Evolutionary conservation across 352 stramenopile species (phyloP), one percentile per base, ranked within the genome.

Genomic region (Phytophthora macrochlamydospora): DNA sequence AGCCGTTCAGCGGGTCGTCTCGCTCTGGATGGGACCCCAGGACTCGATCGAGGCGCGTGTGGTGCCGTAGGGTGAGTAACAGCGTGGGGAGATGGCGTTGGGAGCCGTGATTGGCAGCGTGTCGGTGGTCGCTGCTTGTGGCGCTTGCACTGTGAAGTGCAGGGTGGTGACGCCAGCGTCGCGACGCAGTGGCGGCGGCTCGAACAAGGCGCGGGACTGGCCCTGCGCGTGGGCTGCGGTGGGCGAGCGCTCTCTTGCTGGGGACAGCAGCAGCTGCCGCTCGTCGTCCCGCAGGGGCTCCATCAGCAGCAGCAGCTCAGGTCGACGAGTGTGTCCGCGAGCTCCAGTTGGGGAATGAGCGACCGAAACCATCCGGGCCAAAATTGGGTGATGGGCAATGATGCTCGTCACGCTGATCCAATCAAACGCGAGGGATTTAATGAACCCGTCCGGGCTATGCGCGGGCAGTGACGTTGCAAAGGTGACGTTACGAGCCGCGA

Each of bases 151-250:
- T 7, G 69, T 69, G 58, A 92, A 88, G 60, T 87, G 78, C 62
- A 85, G 65, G 29, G 78, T 83, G 11, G 56, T 71, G 48, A 68
- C 75, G 28, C 79, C 71, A 8, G 79, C 82, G 48, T 91, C 85
- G 35, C 78, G 78, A 5, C 85, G 85, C 38, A 93, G 64, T 12
- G 79, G 83, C 14, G 85, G 85, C 40, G 81, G 84, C 45, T 90
- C 82, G 52, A 93, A 92, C 33, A 91, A 71, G 76, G 90, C 87
- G 44, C 62, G 66, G 14, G 70, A 71, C 32, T 53, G 56, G 18
- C 40, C 56, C 40, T 68, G 40, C 14, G 24, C 14, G 53, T 66
- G 29, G 53, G 51, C 29, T 57, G 29, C 29, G 40, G 56, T 62
- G 51, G 33, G 28, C 53, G n/a, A 52, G 69, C 30, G 59, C 62